Base-by-base conservation (phyloP, 257 asterid species). In the Salvia hispanica region DNA sequence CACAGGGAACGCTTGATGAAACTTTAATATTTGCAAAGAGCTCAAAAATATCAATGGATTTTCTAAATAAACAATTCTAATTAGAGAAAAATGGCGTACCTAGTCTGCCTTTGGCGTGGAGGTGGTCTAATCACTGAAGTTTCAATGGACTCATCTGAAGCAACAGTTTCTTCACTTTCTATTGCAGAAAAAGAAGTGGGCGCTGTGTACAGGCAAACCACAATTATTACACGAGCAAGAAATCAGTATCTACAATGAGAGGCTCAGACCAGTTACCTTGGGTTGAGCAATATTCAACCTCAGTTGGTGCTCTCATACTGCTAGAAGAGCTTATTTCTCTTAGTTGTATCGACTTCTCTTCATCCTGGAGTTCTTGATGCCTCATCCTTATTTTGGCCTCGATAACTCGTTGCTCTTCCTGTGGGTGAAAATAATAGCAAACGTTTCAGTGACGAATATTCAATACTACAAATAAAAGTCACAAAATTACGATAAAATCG, bases 351-450 rank as follows among this genome's bases (percentile, higher is more conserved):
- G 80, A 75, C 74, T 82, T 88, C 48, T 83, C 98, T 62, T 91
- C 99, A 62, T 94, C 97, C 75, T 74, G 93, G 76, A 88, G 80
- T 75, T 94, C 96, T 81, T 94, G 92, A 72, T 89, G 91, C 78
- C 96, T 89, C 85, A 94, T 88, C 85, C 98, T 84, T 79, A 94
- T 88, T 85, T 94, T 91, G 73, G 99, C 99, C 81, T 94, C 99
- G 64, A 91, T 94, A 62, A 94, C 99, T 69, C 90, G 83, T 73
- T 94, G 96, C 73, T 94, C 99, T 83, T 94, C 99, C 99, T 94
- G 74, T 45, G 78, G 37, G 3, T 21, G 34, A 6, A 61, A 78
- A 65, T 71, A 36, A 14, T 12, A 46, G 68, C 11, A 52, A 39
- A 62, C 36, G 34, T 5, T 39, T 62, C 64, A 47, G 67, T 3